Evolutionary conservation across 371 early-diverging fungal genomes (phyloP), one percentile per base, ranked within the genome.

Genomic region (Mucor plumbeus): DNA sequence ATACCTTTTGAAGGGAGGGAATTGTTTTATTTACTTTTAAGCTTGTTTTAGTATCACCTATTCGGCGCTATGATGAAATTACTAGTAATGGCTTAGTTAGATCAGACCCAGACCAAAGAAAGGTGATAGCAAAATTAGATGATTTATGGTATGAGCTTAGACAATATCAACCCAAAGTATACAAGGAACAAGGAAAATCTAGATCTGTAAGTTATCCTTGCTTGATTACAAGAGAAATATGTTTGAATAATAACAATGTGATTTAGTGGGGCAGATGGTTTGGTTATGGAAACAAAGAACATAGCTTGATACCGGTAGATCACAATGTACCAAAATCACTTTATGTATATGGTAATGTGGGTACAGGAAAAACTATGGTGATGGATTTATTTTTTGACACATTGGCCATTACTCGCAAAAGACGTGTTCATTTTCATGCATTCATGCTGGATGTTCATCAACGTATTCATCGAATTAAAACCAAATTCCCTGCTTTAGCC

Each of bases 341-440:
- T 36, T 95, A 95, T 69, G 81, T 95, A 8, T 88, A 90, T 72
- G 95, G 95, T 33, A 89, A 90, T 68, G 95, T 95, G 15, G 87
- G 94, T 26, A 92, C 92, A 0, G 99, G 99, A 19, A 98, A 98
- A 68, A 97, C 97, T 0, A 94, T 95, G 87, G 85, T 94, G n/a
- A 98, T 98, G 99, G 96, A 98, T 77, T 75, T 98, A 56, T 94
- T 97, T 66, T 97, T 90, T 77, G 84, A 92, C 69, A 83, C 92
- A 1, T 67, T 94, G 9, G 79, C 87, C 3, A 85, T 86, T n/a
- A 41, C 76, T 5, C 81, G 90, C 31, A 96, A 97, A 75, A 83
- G 91, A 33, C 88, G 97, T 4, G 90, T 97, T 9, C 97, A 98
- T 71, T 97, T 96, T 71, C 96, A 98, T 73, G 93, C 93, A 9